Base-by-base conservation (phyloP, 495 filamentous ascomycete species). In the Filosporella fistucella region DNA sequence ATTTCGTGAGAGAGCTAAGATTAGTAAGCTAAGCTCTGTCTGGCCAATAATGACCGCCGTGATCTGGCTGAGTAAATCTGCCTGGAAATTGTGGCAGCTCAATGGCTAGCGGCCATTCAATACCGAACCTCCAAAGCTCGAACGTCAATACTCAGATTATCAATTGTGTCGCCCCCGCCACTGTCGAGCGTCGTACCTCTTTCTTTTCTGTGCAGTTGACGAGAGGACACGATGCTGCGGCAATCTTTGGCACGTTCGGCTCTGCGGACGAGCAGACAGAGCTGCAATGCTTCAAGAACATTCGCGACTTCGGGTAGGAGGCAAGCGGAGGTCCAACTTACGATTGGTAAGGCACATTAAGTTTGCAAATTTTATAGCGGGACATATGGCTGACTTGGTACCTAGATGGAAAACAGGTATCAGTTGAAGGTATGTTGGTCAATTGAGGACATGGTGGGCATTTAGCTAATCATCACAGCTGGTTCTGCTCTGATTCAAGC, bases 401-500 rank as follows among this genome's bases (percentile, higher is more conserved):
- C 63, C n/a, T 60, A 91, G 88, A 94, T 80, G 90, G 89, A 63
- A 95, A 93, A 75, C 90, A 94, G 69, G 84, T 96, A 18, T 94
- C 89, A 34, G 88, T 96, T 54, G 88, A 95, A 85, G 89, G 89
- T 95, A 80, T 57, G 64, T 28, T 30, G 28, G 21, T 23, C 37
- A 16, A 54, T 56, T 46, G 45, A 56, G 56, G 55, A 51, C 39
- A 24, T 21, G 24, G 24, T 43, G 25, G 11, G 23, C 5, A 40
- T 20, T n/a, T 6, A 11, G 26, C 49, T 37, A 52, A 56, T 55
- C 45, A 42, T 56, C 60, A 64, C 67, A 85, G 82, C 82, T 56
- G 93, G 93, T 42, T 91, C 93, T 42, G 93, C 93, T 54, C 78
- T 98, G 57, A 98, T 98, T 64, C 93, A 98, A 74, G 93, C 93